Evolutionary conservation across 345 rosid species (phyloP).

Genomic region (Hypericum androsaemum): DNA sequence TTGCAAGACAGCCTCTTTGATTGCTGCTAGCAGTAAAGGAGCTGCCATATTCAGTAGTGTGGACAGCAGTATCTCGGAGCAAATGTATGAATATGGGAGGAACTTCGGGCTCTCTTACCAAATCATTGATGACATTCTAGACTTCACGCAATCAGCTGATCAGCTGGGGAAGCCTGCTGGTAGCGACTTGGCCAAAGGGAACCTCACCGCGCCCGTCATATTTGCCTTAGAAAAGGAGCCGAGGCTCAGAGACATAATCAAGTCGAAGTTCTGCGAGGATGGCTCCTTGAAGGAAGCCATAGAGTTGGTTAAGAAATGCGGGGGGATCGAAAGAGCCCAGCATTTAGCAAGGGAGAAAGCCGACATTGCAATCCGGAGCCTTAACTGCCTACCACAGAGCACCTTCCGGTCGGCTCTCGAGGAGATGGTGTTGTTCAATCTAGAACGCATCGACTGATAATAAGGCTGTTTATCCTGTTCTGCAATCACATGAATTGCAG

Average conservation of each 20-base stretch:
- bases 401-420: slow-evolving; percentile 53
- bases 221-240: slow-evolving; percentile 70
- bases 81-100: slow-evolving; percentile 75
- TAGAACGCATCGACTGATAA: slow-evolving; percentile 68
- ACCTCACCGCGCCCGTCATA: slow-evolving; percentile 85
- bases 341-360: slow-evolving; percentile 77
- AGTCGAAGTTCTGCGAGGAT: slow-evolving; percentile 74
- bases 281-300: slow-evolving; percentile 78
- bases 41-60: slow-evolving; percentile 81
- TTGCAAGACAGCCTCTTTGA: slow-evolving; percentile 86
- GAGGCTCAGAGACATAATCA: slow-evolving; percentile 73
- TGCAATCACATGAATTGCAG: background rate
- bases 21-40: slow-evolving; percentile 91
- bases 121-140: slow-evolving; percentile 84
- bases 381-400: slow-evolving; percentile 54
- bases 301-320: slow-evolving; percentile 44
- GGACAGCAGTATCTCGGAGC: slow-evolving; percentile 32
- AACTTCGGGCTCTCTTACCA: slow-evolving; percentile 92
- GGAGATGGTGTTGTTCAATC: slow-evolving; percentile 82
- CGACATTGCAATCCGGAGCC: slow-evolving; percentile 56
- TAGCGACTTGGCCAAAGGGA: slow-evolving; percentile 74
- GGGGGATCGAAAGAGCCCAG: slow-evolving; percentile 74
- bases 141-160: slow-evolving; percentile 85
- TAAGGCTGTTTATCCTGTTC: background rate
- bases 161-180: slow-evolving; percentile 93